phyloP scores from a whole-genome alignment of 176 grass and related monocot genomes.

The Rhynchospora pubera region DNA sequence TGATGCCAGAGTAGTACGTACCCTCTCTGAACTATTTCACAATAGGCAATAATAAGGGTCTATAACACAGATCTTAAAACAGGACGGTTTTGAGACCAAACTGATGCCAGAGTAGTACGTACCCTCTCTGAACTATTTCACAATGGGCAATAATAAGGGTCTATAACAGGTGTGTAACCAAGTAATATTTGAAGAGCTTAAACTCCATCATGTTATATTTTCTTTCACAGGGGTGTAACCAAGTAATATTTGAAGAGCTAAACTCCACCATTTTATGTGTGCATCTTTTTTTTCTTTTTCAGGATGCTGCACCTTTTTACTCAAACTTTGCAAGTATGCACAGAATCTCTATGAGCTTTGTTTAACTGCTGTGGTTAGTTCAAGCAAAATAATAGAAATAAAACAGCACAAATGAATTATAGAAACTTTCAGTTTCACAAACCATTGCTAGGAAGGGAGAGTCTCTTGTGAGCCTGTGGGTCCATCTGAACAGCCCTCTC shows the following conservation, averaged over 20 bases:
- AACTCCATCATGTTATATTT: neutral
- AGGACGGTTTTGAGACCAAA: no score
- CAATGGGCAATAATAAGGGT: no score
- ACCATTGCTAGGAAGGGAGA: constrained; percentile 55
- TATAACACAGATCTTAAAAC: no score
- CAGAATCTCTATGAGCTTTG: neutral
- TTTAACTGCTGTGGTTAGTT: neutral
- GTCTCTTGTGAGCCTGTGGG: constrained; percentile 47
- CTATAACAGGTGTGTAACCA: neutral
- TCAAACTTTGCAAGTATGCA: neutral
- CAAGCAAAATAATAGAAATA: neutral
- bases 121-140: no score
- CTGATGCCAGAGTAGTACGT: no score
- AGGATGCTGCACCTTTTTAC: neutral
- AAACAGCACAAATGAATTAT: neutral
- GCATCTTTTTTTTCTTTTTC: neutral
- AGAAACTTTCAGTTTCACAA: constrained; percentile 8
- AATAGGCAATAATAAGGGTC: neutral
- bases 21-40: neutral
- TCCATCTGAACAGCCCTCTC: constrained; percentile 43
- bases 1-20: neutral
- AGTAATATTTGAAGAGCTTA: neutral
- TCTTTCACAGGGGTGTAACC: neutral
- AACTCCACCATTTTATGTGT: neutral
- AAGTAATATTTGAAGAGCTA: neutral